These are phyloP conservation scores for Didymosphaeria variabile DNA, from an alignment of 2,329 filamentous ascomycete genomes.

Conservation along the genomic window DNA sequence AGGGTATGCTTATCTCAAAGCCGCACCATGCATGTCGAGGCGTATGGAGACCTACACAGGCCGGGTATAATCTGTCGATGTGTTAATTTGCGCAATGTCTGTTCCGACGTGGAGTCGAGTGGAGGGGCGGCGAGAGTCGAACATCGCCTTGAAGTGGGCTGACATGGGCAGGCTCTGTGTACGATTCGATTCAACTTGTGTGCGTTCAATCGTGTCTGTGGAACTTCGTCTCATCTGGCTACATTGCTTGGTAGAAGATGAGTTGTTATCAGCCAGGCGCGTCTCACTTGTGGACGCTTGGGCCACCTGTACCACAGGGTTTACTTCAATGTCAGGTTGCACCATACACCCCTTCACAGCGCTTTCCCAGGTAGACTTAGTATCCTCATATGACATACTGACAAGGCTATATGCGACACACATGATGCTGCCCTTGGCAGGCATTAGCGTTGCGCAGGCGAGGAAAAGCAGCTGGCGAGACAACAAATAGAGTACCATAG, in stretches of 20 bases:
- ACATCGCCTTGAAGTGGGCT: background rate
- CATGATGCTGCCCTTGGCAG: background rate
- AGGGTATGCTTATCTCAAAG: background rate
- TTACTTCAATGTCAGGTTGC: slow-evolving; percentile 2
- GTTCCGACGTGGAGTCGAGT: no score
- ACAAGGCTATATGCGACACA: no score
- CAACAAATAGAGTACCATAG: background rate
- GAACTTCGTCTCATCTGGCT: background rate
- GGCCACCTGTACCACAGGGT: background rate
- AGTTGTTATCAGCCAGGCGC: background rate
- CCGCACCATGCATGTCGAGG: background rate
- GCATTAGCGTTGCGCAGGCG: no score
- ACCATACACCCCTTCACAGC: background rate
- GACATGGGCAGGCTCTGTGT: background rate
- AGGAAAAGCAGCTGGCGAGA: no score
- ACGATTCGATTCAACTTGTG: background rate
- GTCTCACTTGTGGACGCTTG: background rate
- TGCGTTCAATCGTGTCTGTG: background rate
- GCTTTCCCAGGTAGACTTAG: background rate
- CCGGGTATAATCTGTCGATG: background rate
- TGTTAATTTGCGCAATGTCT: no score
- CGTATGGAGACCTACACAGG: background rate
- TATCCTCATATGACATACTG: no score
- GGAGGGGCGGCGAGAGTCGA: no score
- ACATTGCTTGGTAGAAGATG: background rate